A percentile compares a stretch with the other conserved stretches of the same genome.
Evolutionary conservation across 768 basidiomycete genomes (phyloP).

Genomic region (Psilocybe sp.): DNA sequence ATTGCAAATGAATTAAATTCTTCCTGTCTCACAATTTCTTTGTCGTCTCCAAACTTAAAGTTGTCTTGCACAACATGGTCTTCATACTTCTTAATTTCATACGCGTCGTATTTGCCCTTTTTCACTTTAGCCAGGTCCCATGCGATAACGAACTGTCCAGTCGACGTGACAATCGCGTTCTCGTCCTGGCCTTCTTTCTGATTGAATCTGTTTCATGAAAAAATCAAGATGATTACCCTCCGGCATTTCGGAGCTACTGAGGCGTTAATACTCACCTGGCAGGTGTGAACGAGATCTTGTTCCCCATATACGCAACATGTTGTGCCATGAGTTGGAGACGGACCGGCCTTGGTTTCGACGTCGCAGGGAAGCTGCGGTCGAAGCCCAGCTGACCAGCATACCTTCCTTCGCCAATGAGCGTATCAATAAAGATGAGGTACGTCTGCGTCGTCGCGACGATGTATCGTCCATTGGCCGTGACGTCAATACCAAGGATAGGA

Average conservation of each 20-base stretch:
- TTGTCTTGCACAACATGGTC: constrained; percentile 95
- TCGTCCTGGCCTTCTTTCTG: constrained; percentile 84
- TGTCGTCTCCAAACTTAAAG: constrained; percentile 97
- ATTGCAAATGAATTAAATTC: constrained; percentile 2
- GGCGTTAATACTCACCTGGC: constrained; percentile 65
- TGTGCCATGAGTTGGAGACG: constrained; percentile 85
- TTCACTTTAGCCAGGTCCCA: constrained; percentile 99
- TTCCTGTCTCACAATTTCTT: constrained; percentile 73
- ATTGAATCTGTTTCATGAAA: constrained; percentile 69
- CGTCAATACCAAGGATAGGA: constrained; percentile 92
- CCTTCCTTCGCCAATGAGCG: constrained; percentile 87
- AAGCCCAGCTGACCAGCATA: constrained; percentile 85
- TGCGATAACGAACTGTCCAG: constrained; percentile 87
- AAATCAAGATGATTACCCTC: constrained; percentile 2
- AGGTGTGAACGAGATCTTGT: constrained; percentile 83
- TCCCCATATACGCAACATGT: constrained; percentile 93
- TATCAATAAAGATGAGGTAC: constrained; percentile 92
- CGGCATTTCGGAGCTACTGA: constrained; percentile 1
- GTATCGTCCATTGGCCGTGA: constrained; percentile 90
- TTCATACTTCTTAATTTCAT: constrained; percentile 96
- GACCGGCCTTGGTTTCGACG: constrained; percentile 87
- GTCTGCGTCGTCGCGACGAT: constrained; percentile 95
- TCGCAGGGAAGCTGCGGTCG: constrained; percentile 93
- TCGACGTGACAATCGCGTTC: constrained; percentile 94
- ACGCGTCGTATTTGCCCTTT: constrained; percentile 85